Evolutionary conservation across 352 stramenopile genomes (phyloP), one percentile per base, ranked within the genome.

Genomic region (Globisporangium lucens): DNA sequence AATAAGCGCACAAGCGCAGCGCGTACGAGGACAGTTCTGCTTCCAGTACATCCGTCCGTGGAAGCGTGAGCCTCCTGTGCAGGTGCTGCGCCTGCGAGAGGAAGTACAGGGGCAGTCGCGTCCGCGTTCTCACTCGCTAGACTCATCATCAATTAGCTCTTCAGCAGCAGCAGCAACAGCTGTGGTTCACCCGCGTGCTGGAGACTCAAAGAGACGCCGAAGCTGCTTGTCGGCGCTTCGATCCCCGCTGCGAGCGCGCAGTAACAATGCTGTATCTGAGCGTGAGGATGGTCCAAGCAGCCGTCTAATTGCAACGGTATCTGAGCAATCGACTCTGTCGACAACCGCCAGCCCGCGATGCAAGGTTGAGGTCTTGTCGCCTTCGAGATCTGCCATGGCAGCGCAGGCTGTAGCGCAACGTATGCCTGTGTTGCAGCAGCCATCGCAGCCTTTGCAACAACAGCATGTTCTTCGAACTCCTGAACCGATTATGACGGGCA

Each of bases 51-150:
- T 66, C 9, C 33, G 20, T 30, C 65, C 58, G 0, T 70, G 65
- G 65, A 35, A 55, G n/a, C 9, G 51, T 0, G 49, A 55, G 30
- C 12, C 46, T 17, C 41, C 35, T 15, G 65, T 70, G 20, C 65
- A 70, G 15, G 65, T 70, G n/a, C 49, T 70, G 47, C 65, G 65
- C 0, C 52, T 66, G 47, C 29, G 63, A 10, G 36, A 59, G 10
- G 65, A 70, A 38, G 58, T 56, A 17, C 36, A 30, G 47, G 58
- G 43, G 24, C 36, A 30, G 36, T 20, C 13, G 22, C 46, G 24
- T 8, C 17, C 3, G 10, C 52, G 24, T 15, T 43, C 30, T n/a
- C 9, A 35, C 38, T 46, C 38, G 12, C 38, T 46, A n/a, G 1
- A 6, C 20, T 24, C 20, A 12, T 36, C 29, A 7, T 36, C 33